These are phyloP conservation scores for Geosmithia morbida DNA, from an alignment of 2,329 filamentous ascomycete genomes.

Conservation along the genomic window DNA sequence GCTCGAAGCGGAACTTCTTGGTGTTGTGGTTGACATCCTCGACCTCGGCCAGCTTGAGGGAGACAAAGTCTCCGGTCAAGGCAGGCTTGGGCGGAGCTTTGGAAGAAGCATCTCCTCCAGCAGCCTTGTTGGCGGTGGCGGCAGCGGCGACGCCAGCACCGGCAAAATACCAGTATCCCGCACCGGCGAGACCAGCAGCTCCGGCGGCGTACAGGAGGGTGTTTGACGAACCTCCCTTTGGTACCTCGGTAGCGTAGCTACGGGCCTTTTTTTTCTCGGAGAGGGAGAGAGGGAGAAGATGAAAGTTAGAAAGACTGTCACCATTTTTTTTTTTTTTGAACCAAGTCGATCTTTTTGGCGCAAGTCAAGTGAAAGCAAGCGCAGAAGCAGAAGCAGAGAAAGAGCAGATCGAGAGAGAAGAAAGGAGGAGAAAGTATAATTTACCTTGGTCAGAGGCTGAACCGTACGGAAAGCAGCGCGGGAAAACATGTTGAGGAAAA, in stretches of 20 bases:
- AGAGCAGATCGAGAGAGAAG: slow-evolving; percentile 1
- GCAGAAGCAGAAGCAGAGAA: not conserved
- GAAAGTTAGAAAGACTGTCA: no score
- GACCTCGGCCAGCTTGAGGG: slow-evolving; percentile 63
- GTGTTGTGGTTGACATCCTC: slow-evolving; percentile 87
- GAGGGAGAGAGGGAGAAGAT: no score
- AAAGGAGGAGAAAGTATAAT: slow-evolving; percentile 29
- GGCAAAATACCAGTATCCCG: slow-evolving; percentile 40
- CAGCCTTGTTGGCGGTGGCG: slow-evolving; percentile 28
- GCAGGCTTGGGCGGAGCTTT: slow-evolving; percentile 30
- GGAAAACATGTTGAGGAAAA: slow-evolving; percentile 7
- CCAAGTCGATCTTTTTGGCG: no score
- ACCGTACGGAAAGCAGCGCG: slow-evolving; percentile 49
- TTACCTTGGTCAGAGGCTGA: slow-evolving; percentile 42
- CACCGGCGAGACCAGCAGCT: slow-evolving; percentile 42
- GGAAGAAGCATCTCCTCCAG: slow-evolving; percentile 31
- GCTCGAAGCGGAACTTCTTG: slow-evolving; percentile 78
- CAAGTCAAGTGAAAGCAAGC: no score
- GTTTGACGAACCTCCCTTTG: slow-evolving; percentile 39
- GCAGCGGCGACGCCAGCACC: slow-evolving; percentile 37
- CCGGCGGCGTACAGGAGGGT: slow-evolving; percentile 45
- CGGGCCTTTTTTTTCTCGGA: no score
- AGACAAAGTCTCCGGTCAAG: slow-evolving; percentile 73
- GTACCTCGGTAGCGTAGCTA: slow-evolving; percentile 54
- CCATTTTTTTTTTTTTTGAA: no score